Percentiles rank a stretch among this genome's conserved stretches.
Conservation (phyloP, 108 stramenopile genomes). For the Cyclostephanos invisitatus region DNA sequence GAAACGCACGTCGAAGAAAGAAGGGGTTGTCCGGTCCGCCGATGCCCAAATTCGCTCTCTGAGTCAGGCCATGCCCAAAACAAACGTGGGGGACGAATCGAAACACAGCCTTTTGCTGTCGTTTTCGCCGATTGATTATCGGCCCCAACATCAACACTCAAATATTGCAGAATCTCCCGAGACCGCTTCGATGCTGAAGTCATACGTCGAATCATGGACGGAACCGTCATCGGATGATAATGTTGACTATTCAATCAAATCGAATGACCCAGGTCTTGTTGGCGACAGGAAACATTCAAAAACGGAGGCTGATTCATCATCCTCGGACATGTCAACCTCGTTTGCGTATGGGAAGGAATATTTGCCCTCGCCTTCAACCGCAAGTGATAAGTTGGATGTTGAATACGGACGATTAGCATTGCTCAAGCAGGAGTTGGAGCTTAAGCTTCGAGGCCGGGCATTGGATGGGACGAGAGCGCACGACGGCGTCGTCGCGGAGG, state of each 20-base stretch:
- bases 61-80: constrained; percentile 1
- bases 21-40: neutral
- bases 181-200: constrained; percentile 3
- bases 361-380: constrained; percentile 4
- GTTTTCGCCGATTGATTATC: constrained; percentile 17
- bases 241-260: neutral
- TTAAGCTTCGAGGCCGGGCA: constrained; percentile 3
- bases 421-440: constrained; percentile 29
- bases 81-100: neutral
- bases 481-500: neutral
- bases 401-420: constrained; percentile 31
- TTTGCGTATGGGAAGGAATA: neutral
- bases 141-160: neutral
- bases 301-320: constrained; percentile 21
- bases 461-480: neutral
- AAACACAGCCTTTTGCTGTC: neutral
- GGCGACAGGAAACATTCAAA: neutral
- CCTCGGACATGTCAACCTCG: constrained; percentile 20
- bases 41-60: neutral
- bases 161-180: neutral
- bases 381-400: neutral
- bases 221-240: neutral
- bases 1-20: neutral
- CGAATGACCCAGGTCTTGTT: neutral
- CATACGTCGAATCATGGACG: constrained; percentile 15